Base-by-base conservation (phyloP, 140 eudicot species). In the Oenanthe javanica region DNA sequence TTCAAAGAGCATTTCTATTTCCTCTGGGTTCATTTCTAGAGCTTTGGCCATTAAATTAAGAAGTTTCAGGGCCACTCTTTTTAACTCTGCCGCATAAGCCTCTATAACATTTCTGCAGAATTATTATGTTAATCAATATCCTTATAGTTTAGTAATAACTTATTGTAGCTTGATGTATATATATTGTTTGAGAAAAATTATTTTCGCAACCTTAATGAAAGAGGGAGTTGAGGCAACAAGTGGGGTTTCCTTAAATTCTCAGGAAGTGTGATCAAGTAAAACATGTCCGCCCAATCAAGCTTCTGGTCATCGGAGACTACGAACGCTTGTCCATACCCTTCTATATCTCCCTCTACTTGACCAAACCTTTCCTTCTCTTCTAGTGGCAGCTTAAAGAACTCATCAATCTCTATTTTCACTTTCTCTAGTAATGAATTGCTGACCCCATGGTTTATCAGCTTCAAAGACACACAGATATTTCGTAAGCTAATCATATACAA, bases 231-330 rank as follows among this genome's bases (percentile, higher is more conserved):
- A 9, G 87, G 83, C 42, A 77, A 48, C 7, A 85, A 61, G 81
- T 78, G 77, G 0, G 85, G 83, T 18, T 72, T 85, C 21, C 87
- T 78, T 6, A 46, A 5, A 27, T 77, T 19, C 0, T 14, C 2
- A 11, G 87, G 87, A 14, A 71, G 79, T 4, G 85, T 81, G 55
- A 18, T n/a, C 52, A 85, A 3, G 72, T 10, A 77, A 18, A 85
- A 77, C 7, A 61, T 6, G 54, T 85, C 87, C 0, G 83, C 85
- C 87, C 87, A 85, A 31, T 85, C 87, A 40, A 85, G 85, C 80
- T 81, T 77, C 74, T 85, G 85, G 21, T 85, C 85, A 31, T 81
- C 78, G 1, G 87, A 85, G 0, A 70, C 50, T 2, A 85, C 85
- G 55, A 81, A 81, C 16, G 42, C 70, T 23, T 84, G 87, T 45